Evolutionary conservation across 83 land plant genomes (phyloP), one percentile per base, ranked within the genome.

Genomic region (Picea engelmannii): DNA sequence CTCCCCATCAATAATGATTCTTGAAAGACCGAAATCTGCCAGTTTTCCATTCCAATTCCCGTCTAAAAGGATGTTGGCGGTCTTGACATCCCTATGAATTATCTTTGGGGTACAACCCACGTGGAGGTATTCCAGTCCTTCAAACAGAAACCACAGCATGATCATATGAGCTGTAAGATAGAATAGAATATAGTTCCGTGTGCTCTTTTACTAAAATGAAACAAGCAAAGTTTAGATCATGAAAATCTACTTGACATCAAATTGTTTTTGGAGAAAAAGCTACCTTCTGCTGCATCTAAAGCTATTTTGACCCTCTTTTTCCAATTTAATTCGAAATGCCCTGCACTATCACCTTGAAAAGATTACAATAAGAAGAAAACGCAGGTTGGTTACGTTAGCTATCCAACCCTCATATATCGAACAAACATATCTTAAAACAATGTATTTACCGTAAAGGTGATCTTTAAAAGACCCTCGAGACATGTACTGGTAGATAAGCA

Each of bases 71-170:
- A 91, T 91, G 88, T 91, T 91, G 62, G 91, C 89, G 4, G 85
- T 91, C 83, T 91, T 91, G 27, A 92, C 87, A 58, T 92, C 94
- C 5, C 94, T 84, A 47, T 92, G 94, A 60, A 92, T 92, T 82
- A 92, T 92, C 2, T 87, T 91, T 25, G 86, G 90, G 5, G 94
- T 81, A 2, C 90, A 79, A 5, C 89, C 91, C 3, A 91, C 88
- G 86, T 92, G 94, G 23, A 92, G 84, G 81, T 92, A 90, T 60
- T 92, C 92, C 1, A 92, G 84, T 11, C 94, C 94, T 71, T 18
- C 16, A 17, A 42, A 42, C 5, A 17, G 0, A 20, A 71, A 5
- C 0, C 4, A 0, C 20, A 1, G 12, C 9, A 18, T 0, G 11
- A 47, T 8, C 0, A 6, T 47, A 2, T 0, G 0, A 47, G 8